Evolutionary conservation across 2,329 filamentous ascomycete species (phyloP).

Genomic region (Talaromyces amestolkiae): DNA sequence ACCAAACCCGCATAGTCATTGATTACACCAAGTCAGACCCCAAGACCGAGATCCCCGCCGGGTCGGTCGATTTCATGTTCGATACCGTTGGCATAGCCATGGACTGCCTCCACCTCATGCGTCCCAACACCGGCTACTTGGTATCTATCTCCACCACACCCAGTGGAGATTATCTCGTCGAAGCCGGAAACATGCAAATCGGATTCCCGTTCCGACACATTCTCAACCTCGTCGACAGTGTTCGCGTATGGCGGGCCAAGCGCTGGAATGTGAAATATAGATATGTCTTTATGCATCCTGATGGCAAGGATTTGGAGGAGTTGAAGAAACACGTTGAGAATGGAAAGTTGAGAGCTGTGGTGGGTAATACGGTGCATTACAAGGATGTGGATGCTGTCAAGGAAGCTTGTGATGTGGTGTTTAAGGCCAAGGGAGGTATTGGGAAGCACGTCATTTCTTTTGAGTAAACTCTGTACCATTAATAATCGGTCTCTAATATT

Average conservation of each 20-base stretch:
- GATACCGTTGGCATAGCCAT: conserved; percentile 49
- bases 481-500: background rate
- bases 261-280: conserved; percentile 46
- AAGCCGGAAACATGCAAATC: conserved; percentile 29
- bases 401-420: conserved; percentile 40
- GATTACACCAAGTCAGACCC: conserved; percentile 50
- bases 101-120: conserved; percentile 43
- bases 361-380: conserved; percentile 41
- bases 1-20: conserved; percentile 33
- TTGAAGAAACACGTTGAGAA: conserved; percentile 43
- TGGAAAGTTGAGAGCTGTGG: conserved; percentile 46
- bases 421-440: conserved; percentile 42
- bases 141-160: conserved; percentile 36
- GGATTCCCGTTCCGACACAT: conserved; percentile 26
- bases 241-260: conserved; percentile 44
- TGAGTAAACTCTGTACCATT: background rate
- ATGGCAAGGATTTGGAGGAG: conserved; percentile 43
- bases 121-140: conserved; percentile 34
- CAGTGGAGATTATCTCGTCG: conserved; percentile 34
- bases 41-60: conserved; percentile 37
- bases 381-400: conserved; percentile 46
- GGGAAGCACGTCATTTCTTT: conserved; percentile 42
- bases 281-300: conserved; percentile 44
- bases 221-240: conserved; percentile 35
- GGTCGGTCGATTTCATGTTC: conserved; percentile 51